These are phyloP conservation scores for Pachysandra terminalis DNA, from an alignment of 164 flowering plant species.

Conservation along the genomic window DNA sequence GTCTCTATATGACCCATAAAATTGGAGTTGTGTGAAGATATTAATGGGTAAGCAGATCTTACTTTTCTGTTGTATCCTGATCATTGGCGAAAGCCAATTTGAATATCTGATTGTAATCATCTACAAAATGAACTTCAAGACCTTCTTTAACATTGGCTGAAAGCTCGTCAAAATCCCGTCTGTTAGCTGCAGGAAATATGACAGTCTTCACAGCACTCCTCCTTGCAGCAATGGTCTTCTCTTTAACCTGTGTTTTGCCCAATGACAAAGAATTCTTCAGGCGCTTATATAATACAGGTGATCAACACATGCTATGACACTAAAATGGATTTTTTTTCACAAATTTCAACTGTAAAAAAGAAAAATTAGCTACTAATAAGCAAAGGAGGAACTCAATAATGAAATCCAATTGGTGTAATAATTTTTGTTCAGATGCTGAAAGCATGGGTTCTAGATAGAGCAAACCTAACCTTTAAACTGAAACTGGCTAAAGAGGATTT, in stretches of 20 bases:
- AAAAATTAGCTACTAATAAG: too few relatives aligned
- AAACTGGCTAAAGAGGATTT: background rate
- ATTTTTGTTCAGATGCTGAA: background rate
- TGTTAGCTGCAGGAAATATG: slow-evolving; percentile 84
- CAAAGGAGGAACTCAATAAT: background rate
- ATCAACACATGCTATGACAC: background rate
- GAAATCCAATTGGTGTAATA: background rate
- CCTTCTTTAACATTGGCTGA: slow-evolving; percentile 89
- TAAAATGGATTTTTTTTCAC: background rate
- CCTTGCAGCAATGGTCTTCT: slow-evolving; percentile 96
- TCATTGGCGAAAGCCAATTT: slow-evolving; percentile 54
- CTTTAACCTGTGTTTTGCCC: slow-evolving; percentile 67
- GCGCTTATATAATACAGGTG: background rate
- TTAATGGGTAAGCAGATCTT: background rate
- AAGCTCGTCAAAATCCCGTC: slow-evolving; percentile 90
- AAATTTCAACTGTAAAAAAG: background rate
- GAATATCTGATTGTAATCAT: slow-evolving; percentile 71
- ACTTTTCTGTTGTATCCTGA: slow-evolving; percentile 20
- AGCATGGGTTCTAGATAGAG: background rate
- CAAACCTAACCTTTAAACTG: background rate
- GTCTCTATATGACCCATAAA: slow-evolving; percentile 1
- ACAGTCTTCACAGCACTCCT: slow-evolving; percentile 83
- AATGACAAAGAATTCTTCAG: background rate
- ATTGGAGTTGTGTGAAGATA: background rate
- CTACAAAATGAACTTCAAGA: slow-evolving; percentile 90